phyloP scores from a whole-genome alignment of 805 yeast species.

The Candida suzukii region DNA sequence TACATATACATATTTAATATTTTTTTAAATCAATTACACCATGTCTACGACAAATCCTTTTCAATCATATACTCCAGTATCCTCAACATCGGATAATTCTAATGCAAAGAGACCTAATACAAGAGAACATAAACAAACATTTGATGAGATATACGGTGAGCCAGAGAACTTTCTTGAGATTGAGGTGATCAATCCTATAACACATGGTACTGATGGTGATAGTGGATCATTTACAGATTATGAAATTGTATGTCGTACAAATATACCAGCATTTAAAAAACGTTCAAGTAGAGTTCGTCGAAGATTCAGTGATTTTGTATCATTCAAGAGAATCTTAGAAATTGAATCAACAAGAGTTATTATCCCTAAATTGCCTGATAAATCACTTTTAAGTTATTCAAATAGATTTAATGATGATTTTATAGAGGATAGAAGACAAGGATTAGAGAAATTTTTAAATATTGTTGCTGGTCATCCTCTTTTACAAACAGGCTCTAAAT shows the following conservation, averaged over 20 bases:
- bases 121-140: constrained; percentile 44
- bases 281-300: constrained; percentile 66
- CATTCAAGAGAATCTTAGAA: constrained; percentile 65
- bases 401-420: constrained; percentile 76
- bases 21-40: too few species aligned
- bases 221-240: constrained; percentile 77
- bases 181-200: constrained; percentile 77
- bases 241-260: constrained; percentile 83
- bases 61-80: constrained; percentile 19
- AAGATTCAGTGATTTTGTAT: constrained; percentile 85
- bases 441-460: constrained; percentile 70
- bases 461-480: constrained; percentile 91
- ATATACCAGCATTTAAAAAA: constrained; percentile 78
- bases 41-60: constrained; percentile 25
- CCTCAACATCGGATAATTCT: not conserved
- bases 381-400: constrained; percentile 45
- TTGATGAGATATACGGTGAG: constrained; percentile 82
- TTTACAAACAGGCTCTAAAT: constrained; percentile 78
- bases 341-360: constrained; percentile 73
- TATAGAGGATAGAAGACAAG: constrained; percentile 77
- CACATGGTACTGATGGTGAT: constrained; percentile 55
- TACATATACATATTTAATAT: not conserved
- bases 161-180: constrained; percentile 93
- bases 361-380: constrained; percentile 89
- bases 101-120: constrained; percentile 3